Base-by-base conservation (phyloP, 1,139 yeast species). In the Lodderomyces pseudojiufengensis region DNA sequence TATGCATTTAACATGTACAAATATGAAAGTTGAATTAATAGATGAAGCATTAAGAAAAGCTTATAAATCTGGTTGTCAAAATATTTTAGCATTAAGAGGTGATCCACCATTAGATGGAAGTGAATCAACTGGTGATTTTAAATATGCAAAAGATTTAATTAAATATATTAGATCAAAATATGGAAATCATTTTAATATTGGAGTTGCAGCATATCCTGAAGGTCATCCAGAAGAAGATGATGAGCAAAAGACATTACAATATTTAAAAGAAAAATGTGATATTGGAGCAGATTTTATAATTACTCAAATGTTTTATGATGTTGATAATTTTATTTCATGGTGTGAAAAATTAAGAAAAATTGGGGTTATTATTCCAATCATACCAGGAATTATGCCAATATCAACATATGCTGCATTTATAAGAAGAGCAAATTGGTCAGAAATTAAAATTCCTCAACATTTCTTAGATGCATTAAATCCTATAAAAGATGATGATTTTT, bases 311-410 rank as follows among this genome's bases (percentile, higher is more conserved):
- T 76, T 76, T 47, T 92, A 90, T 59, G 97, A 92, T 56, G 92
- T 76, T 9, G 95, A 90, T 36, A 76, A 76, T 45, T 92, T 92
- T 59, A 73, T 92, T 41, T 49, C 61, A 21, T 92, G 98, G 98
- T 88, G 95, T 51, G 59, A 69, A 18, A 63, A 70, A 45, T 75
- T 94, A 42, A 75, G 94, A 46, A 78, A 71, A 24, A 70, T 71
- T 23, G 97, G 96, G n/a, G 74, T 92, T 45, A 70, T 70, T 31
- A 79, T 85, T 38, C 97, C 97, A 27, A 85, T 92, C 48, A 84
- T 92, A 43, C 98, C 98, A 1, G 98, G 98, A 18, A 88, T 92
- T 59, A 92, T 92, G 98, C 98, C 98, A 15, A 90, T 92, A 44
- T 82, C 95, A 13, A 87, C 97, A 8, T 90, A 90, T 62, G 86